Evolutionary conservation across 2,329 filamentous ascomycete genomes (phyloP).

Genomic region (Alternaria sp.): DNA sequence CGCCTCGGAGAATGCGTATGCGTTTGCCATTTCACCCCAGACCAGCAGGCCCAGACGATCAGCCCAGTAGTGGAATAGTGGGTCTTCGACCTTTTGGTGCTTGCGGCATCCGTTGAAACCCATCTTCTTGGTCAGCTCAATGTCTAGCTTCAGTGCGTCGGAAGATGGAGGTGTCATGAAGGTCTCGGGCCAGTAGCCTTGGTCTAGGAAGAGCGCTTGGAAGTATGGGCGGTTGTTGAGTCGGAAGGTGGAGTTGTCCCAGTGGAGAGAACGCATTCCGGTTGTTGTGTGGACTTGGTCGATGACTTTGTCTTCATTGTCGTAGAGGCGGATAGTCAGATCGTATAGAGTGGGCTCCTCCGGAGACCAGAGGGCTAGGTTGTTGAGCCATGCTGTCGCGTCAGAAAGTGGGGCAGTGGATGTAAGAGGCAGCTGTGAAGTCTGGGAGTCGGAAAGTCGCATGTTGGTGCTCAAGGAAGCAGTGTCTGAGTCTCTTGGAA

Average conservation of each 20-base stretch:
- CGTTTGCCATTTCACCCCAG: slow-evolving; percentile 70
- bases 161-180: slow-evolving; percentile 64
- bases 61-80: slow-evolving; percentile 66
- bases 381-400: slow-evolving; percentile 57
- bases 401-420: slow-evolving; percentile 44
- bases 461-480: slow-evolving; percentile 57
- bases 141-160: slow-evolving; percentile 58
- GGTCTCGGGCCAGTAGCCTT: slow-evolving; percentile 68
- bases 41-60: slow-evolving; percentile 67
- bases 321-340: slow-evolving; percentile 59
- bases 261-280: slow-evolving; percentile 66
- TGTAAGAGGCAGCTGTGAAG: slow-evolving; percentile 47
- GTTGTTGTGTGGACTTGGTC: slow-evolving; percentile 67
- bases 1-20: slow-evolving; percentile 66
- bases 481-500: slow-evolving; percentile 59
- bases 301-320: slow-evolving; percentile 48
- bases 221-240: slow-evolving; percentile 66
- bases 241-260: slow-evolving; percentile 66
- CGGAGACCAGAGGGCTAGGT: slow-evolving; percentile 68
- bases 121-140: slow-evolving; percentile 64
- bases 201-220: slow-evolving; percentile 66
- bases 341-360: slow-evolving; percentile 65
- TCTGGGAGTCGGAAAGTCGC: slow-evolving; percentile 54
- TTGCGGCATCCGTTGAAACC: slow-evolving; percentile 70
- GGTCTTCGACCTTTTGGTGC: slow-evolving; percentile 70